Percentiles rank a stretch among this genome's conserved stretches.
Conservation (phyloP, 1,284 basidiomycete species). For the Irpex sp. region DNA sequence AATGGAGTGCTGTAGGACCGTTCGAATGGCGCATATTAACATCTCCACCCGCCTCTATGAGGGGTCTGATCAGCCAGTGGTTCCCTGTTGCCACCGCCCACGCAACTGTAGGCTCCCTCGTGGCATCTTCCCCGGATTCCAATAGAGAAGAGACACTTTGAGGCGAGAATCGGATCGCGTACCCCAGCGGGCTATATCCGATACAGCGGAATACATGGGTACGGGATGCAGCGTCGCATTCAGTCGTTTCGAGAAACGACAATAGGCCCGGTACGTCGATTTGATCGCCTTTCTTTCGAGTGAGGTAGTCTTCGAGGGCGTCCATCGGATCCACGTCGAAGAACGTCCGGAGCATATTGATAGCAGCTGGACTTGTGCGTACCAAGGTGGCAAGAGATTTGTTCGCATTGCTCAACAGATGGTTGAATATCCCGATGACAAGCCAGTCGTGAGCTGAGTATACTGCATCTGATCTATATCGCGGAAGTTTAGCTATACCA, state of each 20-base stretch:
- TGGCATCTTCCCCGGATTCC: not conserved
- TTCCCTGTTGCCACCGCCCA: not conserved
- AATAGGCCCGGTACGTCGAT: not conserved
- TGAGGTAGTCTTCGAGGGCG: not conserved
- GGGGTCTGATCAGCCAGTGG: not conserved
- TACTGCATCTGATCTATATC: not conserved
- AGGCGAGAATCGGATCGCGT: not conserved
- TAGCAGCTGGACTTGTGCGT: not conserved
- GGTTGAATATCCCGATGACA: not conserved
- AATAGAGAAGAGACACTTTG: not conserved
- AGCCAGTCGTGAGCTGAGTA: not conserved
- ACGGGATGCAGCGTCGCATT: not conserved
- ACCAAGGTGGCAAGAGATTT: not conserved
- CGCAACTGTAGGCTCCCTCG: not conserved
- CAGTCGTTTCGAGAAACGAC: not conserved
- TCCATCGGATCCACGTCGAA: not conserved
- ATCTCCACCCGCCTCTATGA: not conserved
- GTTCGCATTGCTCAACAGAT: not conserved
- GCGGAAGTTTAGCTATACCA: not conserved
- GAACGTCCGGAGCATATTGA: not conserved
- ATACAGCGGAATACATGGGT: not conserved
- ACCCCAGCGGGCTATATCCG: not conserved
- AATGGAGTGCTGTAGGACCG: not conserved
- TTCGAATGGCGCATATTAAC: not conserved
- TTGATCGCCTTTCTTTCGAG: not conserved